A percentile compares a stretch with the other conserved stretches of the same genome.
Evolutionary conservation across 768 basidiomycete genomes (phyloP).

Genomic region (Fistulinella prunicolor): DNA sequence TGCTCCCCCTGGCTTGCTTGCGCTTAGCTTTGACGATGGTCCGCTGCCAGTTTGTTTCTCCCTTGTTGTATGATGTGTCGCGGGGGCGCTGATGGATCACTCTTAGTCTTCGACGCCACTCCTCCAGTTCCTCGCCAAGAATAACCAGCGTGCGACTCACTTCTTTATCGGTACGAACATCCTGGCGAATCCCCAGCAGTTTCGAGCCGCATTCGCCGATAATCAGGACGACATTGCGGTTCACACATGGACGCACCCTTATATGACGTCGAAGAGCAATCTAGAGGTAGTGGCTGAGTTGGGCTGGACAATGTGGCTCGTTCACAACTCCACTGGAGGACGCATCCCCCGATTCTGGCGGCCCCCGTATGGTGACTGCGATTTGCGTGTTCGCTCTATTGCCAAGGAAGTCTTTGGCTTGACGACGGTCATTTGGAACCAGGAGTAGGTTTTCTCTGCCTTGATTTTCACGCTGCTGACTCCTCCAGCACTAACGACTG

Average conservation of each 20-base stretch:
- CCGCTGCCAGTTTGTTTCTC: constrained; percentile 46
- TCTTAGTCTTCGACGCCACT: constrained; percentile 44
- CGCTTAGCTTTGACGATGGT: constrained; percentile 77
- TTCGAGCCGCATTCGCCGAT: constrained; percentile 48
- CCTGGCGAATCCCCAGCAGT: constrained; percentile 50
- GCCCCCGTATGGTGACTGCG: constrained; percentile 85
- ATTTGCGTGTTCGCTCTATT: constrained; percentile 80
- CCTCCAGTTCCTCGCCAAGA: constrained; percentile 61
- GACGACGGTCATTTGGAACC: constrained; percentile 86
- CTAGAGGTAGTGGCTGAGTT: constrained; percentile 64
- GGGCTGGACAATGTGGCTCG: constrained; percentile 78
- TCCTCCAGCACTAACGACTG: constrained; percentile 68
- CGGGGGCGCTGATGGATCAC: constrained; percentile 1
- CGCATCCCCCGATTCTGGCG: constrained; percentile 77
- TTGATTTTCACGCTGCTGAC: not conserved
- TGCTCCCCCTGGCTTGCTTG: constrained; percentile 67
- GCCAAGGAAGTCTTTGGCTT: constrained; percentile 86
- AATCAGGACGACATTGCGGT: constrained; percentile 40
- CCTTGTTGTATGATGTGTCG: not conserved
- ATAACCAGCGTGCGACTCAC: constrained; percentile 75
- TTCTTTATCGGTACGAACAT: constrained; percentile 89
- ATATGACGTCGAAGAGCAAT: constrained; percentile 78
- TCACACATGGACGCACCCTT: constrained; percentile 67
- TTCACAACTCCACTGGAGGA: constrained; percentile 79
- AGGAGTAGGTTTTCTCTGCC: constrained; percentile 53